Evolutionary conservation across 306 rosid species (phyloP).

Genomic region (Ormosia semicastrata): DNA sequence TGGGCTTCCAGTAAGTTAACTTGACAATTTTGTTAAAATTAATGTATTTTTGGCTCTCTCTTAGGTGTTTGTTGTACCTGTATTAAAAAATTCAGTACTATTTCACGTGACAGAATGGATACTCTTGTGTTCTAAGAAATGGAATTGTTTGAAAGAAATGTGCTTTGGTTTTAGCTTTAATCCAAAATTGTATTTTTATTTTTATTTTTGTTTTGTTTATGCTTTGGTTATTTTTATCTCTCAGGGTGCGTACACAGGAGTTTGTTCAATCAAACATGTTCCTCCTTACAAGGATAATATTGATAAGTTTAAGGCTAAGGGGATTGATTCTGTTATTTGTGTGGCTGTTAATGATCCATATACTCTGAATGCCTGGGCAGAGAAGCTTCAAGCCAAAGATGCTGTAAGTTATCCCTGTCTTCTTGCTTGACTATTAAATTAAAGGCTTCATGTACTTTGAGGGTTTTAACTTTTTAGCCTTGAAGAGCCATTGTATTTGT

Average conservation of each 20-base stretch:
- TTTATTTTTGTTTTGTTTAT: conserved; percentile 2
- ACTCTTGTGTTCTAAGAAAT: neutral
- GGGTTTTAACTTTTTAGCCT: neutral
- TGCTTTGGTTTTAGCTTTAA: neutral
- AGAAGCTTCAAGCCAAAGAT: conserved; percentile 69
- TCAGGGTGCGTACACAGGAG: conserved; percentile 97
- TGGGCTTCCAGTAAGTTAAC: conserved; percentile 87
- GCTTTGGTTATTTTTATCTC: conserved; percentile 9
- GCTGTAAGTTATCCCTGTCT: conserved; percentile 55
- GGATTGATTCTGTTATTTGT: conserved; percentile 80
- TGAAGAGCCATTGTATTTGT: neutral
- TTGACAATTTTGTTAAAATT: neutral
- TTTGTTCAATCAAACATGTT: conserved; percentile 87
- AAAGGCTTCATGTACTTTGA: neutral
- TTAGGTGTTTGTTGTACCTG: neutral
- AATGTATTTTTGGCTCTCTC: neutral
- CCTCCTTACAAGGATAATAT: conserved; percentile 77
- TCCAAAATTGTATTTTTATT: neutral
- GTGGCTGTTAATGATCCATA: conserved; percentile 90
- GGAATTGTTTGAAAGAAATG: conserved; percentile 9
- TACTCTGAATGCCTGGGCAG: conserved; percentile 83
- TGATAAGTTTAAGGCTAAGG: conserved; percentile 76
- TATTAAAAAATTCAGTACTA: neutral
- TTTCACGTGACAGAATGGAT: neutral
- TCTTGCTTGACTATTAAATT: neutral